phyloP scores from a whole-genome alignment of 345 rosid genomes.

The Syzygium aromaticum region DNA sequence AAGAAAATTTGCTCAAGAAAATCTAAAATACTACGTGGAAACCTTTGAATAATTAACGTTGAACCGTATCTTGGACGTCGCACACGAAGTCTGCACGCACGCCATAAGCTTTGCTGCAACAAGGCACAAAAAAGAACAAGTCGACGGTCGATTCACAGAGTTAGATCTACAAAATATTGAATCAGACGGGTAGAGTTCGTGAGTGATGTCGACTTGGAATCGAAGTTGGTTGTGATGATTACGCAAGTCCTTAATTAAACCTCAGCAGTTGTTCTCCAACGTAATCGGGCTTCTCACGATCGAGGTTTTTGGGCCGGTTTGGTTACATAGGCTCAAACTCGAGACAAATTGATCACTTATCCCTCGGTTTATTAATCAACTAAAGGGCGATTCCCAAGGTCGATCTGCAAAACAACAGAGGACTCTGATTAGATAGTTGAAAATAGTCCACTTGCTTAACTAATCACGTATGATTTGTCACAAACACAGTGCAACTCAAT shows the following conservation, averaged over 20 bases:
- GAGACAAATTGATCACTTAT: neutral
- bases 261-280: neutral
- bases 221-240: neutral
- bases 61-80: neutral
- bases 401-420: too few relatives aligned
- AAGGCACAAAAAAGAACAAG: neutral
- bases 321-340: neutral
- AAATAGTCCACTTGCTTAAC: neutral
- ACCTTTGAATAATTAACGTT: neutral
- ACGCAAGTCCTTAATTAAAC: neutral
- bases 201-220: too few relatives aligned
- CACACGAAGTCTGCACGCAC: neutral
- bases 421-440: neutral
- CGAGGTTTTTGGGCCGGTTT: neutral
- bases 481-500: neutral
- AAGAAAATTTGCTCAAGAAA: neutral
- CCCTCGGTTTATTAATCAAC: neutral
- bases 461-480: neutral
- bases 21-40: neutral
- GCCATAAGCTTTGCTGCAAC: neutral
- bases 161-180: too few relatives aligned
- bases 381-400: neutral
- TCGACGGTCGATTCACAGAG: too few relatives aligned
- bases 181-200: too few relatives aligned
- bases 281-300: neutral